Evolutionary conservation across 768 basidiomycete genomes (phyloP).

Genomic region (Rhodocollybia butyracea): DNA sequence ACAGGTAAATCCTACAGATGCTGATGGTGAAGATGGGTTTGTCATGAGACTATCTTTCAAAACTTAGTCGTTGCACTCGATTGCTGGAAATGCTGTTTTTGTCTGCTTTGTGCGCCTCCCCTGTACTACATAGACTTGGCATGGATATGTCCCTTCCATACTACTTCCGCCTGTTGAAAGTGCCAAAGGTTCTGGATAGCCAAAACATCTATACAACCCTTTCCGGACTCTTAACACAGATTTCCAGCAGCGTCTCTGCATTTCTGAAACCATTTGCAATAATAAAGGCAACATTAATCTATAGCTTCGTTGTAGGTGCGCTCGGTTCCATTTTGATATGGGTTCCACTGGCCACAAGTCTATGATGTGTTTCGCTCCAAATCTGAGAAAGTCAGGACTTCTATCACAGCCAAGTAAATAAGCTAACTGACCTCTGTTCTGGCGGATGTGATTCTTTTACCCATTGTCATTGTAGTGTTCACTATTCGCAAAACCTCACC

Average conservation of each 20-base stretch:
- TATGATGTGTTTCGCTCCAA: constrained; percentile 27
- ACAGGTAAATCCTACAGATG: constrained; percentile 45
- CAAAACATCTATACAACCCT: no score
- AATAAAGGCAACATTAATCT: background rate
- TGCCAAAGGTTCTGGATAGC: no score
- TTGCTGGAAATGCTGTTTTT: background rate
- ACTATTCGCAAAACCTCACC: constrained; percentile 29
- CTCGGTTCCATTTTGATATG: constrained; percentile 31
- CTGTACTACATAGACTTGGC: no score
- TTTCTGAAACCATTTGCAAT: no score
- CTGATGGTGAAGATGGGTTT: constrained; percentile 85
- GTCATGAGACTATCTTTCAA: constrained; percentile 68
- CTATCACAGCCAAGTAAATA: no score
- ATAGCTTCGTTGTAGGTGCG: constrained; percentile 6
- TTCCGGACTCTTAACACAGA: no score
- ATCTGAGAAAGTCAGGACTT: constrained; percentile 23
- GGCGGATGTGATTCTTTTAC: constrained; percentile 25
- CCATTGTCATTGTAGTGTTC: constrained; percentile 27
- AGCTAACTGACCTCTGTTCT: constrained; percentile 28
- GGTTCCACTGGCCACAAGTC: constrained; percentile 28
- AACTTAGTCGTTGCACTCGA: background rate
- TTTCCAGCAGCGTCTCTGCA: no score
- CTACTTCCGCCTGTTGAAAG: no score
- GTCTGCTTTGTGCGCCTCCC: no score
- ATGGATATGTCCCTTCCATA: no score